phyloP scores from a whole-genome alignment of 2,329 filamentous ascomycete species.

The Diaporthe sp. region DNA sequence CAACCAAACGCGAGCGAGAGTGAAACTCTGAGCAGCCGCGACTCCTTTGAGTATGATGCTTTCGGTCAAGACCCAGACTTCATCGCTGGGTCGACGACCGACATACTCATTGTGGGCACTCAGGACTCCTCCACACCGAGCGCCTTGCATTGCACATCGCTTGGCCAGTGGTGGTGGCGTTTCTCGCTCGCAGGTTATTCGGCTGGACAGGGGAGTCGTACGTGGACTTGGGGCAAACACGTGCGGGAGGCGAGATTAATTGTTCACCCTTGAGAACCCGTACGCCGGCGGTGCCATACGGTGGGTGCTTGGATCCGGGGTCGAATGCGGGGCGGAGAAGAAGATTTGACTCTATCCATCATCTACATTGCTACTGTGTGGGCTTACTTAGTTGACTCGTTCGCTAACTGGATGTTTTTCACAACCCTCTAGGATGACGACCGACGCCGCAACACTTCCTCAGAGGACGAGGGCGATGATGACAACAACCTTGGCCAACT shows the following conservation, averaged over 20 bases:
- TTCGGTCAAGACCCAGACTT: constrained; percentile 16
- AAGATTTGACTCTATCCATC: constrained; percentile 35
- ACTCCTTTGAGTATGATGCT: background rate
- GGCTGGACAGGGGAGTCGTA: constrained; percentile 19
- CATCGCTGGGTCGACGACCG: constrained; percentile 11
- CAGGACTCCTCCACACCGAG: constrained; percentile 14
- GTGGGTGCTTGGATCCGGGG: background rate
- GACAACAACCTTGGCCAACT: background rate
- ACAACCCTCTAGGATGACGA: background rate
- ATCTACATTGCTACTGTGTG: constrained; percentile 11
- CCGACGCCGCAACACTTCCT: constrained; percentile 12
- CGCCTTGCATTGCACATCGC: background rate
- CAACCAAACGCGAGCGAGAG: constrained; percentile 13
- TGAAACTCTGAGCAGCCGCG: constrained; percentile 22
- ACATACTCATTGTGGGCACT: background rate
- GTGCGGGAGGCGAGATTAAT: constrained; percentile 32
- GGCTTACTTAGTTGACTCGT: constrained; percentile 23
- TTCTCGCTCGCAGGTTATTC: constrained; percentile 31
- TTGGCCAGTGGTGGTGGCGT: constrained; percentile 6
- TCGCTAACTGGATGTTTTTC: constrained; percentile 30
- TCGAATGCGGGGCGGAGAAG: constrained; percentile 33
- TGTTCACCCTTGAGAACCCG: constrained; percentile 32
- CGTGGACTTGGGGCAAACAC: background rate
- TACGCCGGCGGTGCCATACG: constrained; percentile 1
- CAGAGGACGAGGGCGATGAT: constrained; percentile 5